These are phyloP conservation scores for Protomyces gravidus DNA, from an alignment of 1,139 yeast species.

Conservation along the genomic window DNA sequence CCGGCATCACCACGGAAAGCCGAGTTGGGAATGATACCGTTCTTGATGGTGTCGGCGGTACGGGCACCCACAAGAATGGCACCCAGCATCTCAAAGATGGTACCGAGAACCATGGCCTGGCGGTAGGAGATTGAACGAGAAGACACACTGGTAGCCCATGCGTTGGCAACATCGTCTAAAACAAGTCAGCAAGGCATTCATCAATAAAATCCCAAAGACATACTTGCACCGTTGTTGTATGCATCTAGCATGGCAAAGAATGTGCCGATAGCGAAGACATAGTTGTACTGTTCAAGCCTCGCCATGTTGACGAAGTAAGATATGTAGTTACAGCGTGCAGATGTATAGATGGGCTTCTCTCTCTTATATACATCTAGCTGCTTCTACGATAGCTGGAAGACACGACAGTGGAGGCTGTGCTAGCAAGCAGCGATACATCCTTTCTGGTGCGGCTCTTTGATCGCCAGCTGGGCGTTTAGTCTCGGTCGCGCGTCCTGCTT, in stretches of 20 bases:
- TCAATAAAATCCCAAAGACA: background rate
- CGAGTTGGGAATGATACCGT: conserved; percentile 52
- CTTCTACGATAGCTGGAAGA: too few species aligned
- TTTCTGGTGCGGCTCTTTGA: too few species aligned
- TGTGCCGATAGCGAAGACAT: conserved; percentile 46
- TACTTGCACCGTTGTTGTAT: conserved; percentile 71
- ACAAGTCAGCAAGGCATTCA: background rate
- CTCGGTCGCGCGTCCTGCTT: too few species aligned
- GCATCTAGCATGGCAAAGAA: conserved; percentile 74
- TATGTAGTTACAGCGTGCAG: too few species aligned
- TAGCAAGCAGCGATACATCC: too few species aligned
- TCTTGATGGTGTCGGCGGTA: conserved; percentile 65
- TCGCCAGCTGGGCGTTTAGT: too few species aligned
- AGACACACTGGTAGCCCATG: conserved; percentile 54
- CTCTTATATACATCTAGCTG: too few species aligned
- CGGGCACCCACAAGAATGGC: conserved; percentile 70
- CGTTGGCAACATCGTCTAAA: conserved; percentile 70
- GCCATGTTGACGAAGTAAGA: conserved; percentile 23
- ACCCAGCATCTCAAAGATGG: conserved; percentile 65
- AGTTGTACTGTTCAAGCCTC: conserved; percentile 37
- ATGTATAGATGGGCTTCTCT: too few species aligned
- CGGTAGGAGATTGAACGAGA: conserved; percentile 64
- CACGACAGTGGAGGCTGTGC: too few species aligned
- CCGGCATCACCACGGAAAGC: conserved; percentile 47
- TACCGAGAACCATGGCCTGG: conserved; percentile 72